These are phyloP conservation scores for Globisporangium camurandrum DNA, from an alignment of 352 stramenopile species.

Conservation along the genomic window DNA sequence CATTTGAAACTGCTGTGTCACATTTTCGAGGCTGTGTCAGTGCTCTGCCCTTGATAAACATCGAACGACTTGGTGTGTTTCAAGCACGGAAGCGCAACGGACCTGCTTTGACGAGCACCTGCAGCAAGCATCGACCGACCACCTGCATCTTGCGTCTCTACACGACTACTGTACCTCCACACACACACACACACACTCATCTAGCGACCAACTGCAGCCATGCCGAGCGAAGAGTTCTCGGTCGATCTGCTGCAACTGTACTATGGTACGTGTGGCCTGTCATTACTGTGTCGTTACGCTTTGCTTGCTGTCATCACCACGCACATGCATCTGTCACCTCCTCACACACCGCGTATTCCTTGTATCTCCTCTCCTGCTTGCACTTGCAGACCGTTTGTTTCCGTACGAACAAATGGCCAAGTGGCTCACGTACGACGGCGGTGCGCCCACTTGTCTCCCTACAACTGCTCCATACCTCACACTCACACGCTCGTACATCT, in stretches of 20 bases:
- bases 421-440: conserved; percentile 78
- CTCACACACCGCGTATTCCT: background rate
- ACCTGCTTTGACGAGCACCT: no score
- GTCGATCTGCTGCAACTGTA: conserved; percentile 81
- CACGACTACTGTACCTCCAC: no score
- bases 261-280: conserved; percentile 57
- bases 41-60: no score
- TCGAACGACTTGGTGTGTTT: no score
- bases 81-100: no score
- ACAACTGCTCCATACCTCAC: background rate
- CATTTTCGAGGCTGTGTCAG: no score
- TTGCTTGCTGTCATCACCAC: background rate
- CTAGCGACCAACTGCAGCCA: conserved; percentile 7
- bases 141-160: no score
- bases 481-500: no score
- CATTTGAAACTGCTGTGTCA: no score
- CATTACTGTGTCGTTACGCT: no score
- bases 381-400: conserved; percentile 71
- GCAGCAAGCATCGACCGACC: no score
- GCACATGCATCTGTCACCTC: background rate
- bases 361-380: background rate
- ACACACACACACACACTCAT: background rate
- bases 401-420: conserved; percentile 80
- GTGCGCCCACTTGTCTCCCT: conserved; percentile 16
- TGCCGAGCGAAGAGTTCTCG: conserved; percentile 77